phyloP scores from a whole-genome alignment of 1,284 basidiomycete species.

The Abortiporus biennis region DNA sequence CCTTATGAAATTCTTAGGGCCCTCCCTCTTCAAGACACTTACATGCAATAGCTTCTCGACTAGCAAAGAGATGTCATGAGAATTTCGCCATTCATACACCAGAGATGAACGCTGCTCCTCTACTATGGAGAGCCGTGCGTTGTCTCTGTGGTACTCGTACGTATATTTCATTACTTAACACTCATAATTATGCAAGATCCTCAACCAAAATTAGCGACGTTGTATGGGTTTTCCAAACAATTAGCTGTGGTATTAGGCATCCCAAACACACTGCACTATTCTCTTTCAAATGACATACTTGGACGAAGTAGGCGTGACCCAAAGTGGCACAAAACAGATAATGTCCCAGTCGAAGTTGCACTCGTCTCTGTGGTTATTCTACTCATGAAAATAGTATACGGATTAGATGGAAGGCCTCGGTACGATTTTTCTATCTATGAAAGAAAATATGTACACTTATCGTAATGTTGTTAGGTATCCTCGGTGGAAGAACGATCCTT shows the following conservation, averaged over 20 bases:
- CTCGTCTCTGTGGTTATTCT: constrained; percentile 63
- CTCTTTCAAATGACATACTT: constrained; percentile 39
- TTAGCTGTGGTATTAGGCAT: constrained; percentile 52
- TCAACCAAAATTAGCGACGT: constrained; percentile 37
- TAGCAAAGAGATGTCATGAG: constrained; percentile 51
- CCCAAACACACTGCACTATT: constrained; percentile 53
- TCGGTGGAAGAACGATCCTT: constrained; percentile 31
- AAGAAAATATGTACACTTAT: background rate
- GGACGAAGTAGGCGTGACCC: constrained; percentile 34
- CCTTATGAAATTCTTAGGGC: constrained; percentile 35
- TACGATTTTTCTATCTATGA: constrained; percentile 19
- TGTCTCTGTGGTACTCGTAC: constrained; percentile 72
- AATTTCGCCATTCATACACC: constrained; percentile 64
- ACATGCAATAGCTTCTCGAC: constrained; percentile 55
- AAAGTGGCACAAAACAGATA: constrained; percentile 47
- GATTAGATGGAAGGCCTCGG: constrained; percentile 69
- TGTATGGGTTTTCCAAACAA: constrained; percentile 60
- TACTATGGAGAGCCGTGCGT: constrained; percentile 77
- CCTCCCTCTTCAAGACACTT: constrained; percentile 54
- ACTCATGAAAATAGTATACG: constrained; percentile 79
- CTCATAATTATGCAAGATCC: background rate
- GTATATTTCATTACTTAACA: too few relatives aligned
- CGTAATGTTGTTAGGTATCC: background rate
- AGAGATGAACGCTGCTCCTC: constrained; percentile 71
- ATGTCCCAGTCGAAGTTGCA: constrained; percentile 71